phyloP scores from a whole-genome alignment of 768 basidiomycete genomes.

The Mycena galericulata region DNA sequence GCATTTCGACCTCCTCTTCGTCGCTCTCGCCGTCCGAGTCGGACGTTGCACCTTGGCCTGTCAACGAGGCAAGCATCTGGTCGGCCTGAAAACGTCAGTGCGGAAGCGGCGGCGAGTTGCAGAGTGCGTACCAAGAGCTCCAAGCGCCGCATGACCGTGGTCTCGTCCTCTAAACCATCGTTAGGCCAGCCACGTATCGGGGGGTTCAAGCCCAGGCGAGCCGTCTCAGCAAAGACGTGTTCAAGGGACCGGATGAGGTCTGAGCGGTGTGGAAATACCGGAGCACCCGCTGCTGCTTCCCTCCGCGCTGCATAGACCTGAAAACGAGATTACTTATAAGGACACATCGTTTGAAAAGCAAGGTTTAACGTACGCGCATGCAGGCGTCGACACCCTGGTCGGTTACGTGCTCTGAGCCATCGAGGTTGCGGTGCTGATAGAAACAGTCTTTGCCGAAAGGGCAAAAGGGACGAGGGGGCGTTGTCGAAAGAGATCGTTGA shows the following conservation, averaged over 20 bases:
- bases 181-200: conserved; percentile 28
- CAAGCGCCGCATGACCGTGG: conserved; percentile 44
- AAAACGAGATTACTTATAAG: neutral
- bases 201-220: conserved; percentile 30
- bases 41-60: conserved; percentile 22
- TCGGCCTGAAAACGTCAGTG: conserved; percentile 43
- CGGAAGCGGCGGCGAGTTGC: neutral
- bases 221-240: conserved; percentile 35
- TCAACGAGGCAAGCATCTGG: conserved; percentile 45
- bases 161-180: conserved; percentile 35
- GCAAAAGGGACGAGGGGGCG: conserved; percentile 64
- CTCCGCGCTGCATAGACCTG: conserved; percentile 30
- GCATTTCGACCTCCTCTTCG: conserved; percentile 25
- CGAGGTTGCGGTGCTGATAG: conserved; percentile 76
- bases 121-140: conserved; percentile 41
- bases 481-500: conserved; percentile 57
- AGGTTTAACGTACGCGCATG: conserved; percentile 59
- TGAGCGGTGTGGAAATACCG: conserved; percentile 10
- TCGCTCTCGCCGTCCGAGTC: conserved; percentile 27
- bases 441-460: conserved; percentile 88
- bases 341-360: neutral
- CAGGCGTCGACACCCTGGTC: conserved; percentile 63
- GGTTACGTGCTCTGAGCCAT: conserved; percentile 73
- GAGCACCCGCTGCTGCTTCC: neutral
- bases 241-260: conserved; percentile 31